Evolutionary conservation across 2,329 filamentous ascomycete species (phyloP).

Genomic region (Scleromitrula shiraiana): DNA sequence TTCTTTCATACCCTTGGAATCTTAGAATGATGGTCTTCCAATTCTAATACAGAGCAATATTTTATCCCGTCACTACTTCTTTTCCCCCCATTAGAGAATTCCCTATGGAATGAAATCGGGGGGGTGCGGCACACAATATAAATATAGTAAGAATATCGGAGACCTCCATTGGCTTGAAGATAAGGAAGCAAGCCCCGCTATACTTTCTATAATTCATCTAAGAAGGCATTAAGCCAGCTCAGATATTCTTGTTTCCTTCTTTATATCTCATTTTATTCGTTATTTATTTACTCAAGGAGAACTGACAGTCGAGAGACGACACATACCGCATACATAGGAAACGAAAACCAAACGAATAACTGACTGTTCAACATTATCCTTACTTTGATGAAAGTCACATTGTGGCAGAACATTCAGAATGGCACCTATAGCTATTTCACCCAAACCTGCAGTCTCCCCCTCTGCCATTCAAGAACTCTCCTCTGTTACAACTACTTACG

Average conservation of each 20-base stretch:
- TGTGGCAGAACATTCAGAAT: slow-evolving; percentile 32
- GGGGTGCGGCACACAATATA: background rate
- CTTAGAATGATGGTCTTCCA: too few relatives aligned
- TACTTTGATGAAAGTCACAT: too few relatives aligned
- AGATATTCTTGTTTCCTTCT: background rate
- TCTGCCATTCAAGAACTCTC: slow-evolving; percentile 36
- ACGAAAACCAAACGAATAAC: background rate
- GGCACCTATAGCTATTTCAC: slow-evolving; percentile 49
- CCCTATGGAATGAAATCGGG: background rate
- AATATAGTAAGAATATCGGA: slow-evolving; percentile 1
- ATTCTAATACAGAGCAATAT: too few relatives aligned
- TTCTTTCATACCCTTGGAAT: too few relatives aligned
- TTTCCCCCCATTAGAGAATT: background rate
- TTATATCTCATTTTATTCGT: background rate
- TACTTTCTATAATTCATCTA: background rate
- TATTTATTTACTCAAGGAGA: background rate
- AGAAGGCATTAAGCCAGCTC: background rate
- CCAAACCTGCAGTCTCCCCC: slow-evolving; percentile 31
- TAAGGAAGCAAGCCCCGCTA: slow-evolving; percentile 7
- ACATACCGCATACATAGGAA: background rate
- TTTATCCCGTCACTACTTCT: slow-evolving; percentile 1
- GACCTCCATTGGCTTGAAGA: slow-evolving; percentile 8
- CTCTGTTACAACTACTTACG: slow-evolving; percentile 65
- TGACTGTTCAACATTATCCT: background rate
- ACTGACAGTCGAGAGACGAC: background rate